Percentiles rank a stretch among this genome's conserved stretches.
Conservation (phyloP, 1,284 basidiomycete genomes). For the Austroboletus niveus region DNA sequence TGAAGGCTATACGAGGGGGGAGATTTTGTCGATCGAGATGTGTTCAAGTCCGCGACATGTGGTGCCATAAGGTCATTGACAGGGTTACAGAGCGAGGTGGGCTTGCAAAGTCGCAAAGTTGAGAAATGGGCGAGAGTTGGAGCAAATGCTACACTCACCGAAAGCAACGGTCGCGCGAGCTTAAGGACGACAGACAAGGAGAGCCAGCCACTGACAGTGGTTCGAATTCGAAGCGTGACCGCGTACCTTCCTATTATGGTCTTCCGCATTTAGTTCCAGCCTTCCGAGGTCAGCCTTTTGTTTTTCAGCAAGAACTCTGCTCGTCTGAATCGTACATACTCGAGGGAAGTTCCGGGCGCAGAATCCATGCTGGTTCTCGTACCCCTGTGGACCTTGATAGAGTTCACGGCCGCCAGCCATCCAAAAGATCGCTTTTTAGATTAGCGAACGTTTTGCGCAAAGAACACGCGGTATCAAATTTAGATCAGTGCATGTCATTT, state of each 20-base stretch:
- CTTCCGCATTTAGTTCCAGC: too few relatives aligned
- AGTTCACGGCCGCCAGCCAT: slow-evolving; percentile 11
- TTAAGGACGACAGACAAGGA: neutral
- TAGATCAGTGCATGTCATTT: slow-evolving; percentile 85
- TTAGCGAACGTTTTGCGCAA: slow-evolving; percentile 44
- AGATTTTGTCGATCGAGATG: slow-evolving; percentile 14
- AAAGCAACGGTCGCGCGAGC: slow-evolving; percentile 4
- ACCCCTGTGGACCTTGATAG: too few relatives aligned
- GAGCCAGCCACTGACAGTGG: slow-evolving; percentile 18
- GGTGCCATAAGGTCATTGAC: slow-evolving; percentile 14
- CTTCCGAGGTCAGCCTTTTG: too few relatives aligned
- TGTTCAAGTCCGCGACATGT: slow-evolving; percentile 10
- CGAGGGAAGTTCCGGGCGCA: too few relatives aligned
- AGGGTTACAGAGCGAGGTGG: slow-evolving; percentile 11
- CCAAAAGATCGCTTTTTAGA: too few relatives aligned
- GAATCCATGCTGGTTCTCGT: too few relatives aligned
- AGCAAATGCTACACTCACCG: slow-evolving; percentile 11
- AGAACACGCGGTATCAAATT: slow-evolving; percentile 53
- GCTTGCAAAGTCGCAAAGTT: slow-evolving; percentile 12
- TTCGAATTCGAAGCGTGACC: slow-evolving; percentile 15
- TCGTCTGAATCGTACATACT: too few relatives aligned
- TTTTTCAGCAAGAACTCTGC: too few relatives aligned
- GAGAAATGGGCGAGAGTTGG: neutral
- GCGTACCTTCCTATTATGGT: slow-evolving; percentile 21
- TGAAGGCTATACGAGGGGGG: slow-evolving; percentile 26